Percentiles rank a stretch among this genome's conserved stretches.
Evolutionary conservation across 2,329 filamentous ascomycete species (phyloP).

Genomic region (Phyllosticta paracitricarpa): DNA sequence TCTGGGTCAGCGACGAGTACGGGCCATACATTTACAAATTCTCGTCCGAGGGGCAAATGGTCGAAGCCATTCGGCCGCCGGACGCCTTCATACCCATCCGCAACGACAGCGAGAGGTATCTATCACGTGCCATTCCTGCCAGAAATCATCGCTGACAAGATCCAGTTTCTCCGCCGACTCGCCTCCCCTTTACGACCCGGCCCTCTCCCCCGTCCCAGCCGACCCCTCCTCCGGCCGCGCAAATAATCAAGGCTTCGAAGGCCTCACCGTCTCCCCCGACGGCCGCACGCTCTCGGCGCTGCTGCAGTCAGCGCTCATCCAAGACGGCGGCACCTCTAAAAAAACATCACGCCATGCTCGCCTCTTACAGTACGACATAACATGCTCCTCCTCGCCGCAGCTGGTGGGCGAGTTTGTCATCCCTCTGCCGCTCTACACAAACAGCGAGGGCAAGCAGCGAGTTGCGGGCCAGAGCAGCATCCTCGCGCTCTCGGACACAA

Average conservation of each 20-base stretch:
- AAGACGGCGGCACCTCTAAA: conserved; percentile 44
- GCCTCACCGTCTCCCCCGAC: conserved; percentile 52
- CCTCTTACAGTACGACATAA: conserved; percentile 55
- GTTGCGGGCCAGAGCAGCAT: conserved; percentile 61
- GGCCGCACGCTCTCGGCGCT: conserved; percentile 55
- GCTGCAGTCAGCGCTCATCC: conserved; percentile 51
- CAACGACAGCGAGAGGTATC: conserved; percentile 41
- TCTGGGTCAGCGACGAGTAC: conserved; percentile 62
- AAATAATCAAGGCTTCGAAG: conserved; percentile 71
- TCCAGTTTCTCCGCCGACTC: conserved; percentile 52
- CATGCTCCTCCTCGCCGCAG: conserved; percentile 21
- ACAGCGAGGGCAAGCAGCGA: conserved; percentile 38
- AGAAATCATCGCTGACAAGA: background rate
- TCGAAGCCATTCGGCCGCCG: conserved; percentile 54
- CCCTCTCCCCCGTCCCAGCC: conserved; percentile 40
- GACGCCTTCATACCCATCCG: conserved; percentile 54
- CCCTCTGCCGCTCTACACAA: conserved; percentile 49
- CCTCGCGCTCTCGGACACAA: conserved; percentile 50
- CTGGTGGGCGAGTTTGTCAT: conserved; percentile 57
- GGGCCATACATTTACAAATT: conserved; percentile 63
- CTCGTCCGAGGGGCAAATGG: conserved; percentile 46
- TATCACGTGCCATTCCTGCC: background rate
- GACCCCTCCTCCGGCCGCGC: conserved; percentile 52
- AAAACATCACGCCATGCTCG: conserved; percentile 48
- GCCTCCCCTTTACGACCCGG: conserved; percentile 49